Conservation (phyloP, 805 yeast species). For the Myxozyma mucilagina region DNA sequence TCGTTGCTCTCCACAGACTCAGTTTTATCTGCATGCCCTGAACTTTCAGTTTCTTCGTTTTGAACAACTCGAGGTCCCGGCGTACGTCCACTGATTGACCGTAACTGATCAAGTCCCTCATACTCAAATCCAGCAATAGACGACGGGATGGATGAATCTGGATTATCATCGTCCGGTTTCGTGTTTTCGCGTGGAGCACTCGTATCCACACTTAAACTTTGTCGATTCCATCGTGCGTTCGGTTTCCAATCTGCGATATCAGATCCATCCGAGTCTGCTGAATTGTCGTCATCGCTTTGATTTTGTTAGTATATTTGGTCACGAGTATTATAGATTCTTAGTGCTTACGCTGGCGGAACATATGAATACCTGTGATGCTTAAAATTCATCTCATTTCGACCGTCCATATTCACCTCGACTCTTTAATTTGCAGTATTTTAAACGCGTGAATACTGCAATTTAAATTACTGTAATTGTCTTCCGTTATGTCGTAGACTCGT, state of each 20-base stretch:
- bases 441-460: neutral
- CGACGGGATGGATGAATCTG: slow-evolving; percentile 23
- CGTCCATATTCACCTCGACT: too few relatives aligned
- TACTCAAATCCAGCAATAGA: slow-evolving; percentile 19
- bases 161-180: slow-evolving; percentile 8
- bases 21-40: neutral
- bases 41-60: too few relatives aligned
- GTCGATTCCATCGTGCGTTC: neutral
- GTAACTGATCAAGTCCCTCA: slow-evolving; percentile 14
- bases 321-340: too few relatives aligned
- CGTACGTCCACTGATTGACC: neutral
- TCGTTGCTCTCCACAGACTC: neutral
- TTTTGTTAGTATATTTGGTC: too few relatives aligned
- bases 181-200: neutral
- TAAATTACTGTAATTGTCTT: neutral
- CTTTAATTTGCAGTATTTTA: too few relatives aligned
- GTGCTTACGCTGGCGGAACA: too few relatives aligned
- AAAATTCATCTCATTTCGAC: too few relatives aligned
- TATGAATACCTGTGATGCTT: too few relatives aligned
- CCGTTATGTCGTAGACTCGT: too few relatives aligned
- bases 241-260: too few relatives aligned
- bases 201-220: neutral
- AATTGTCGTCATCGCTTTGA: too few relatives aligned
- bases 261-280: too few relatives aligned
- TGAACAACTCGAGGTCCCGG: neutral